Evolutionary conservation across 139 green algal species (phyloP), one percentile per base, ranked within the genome.

Genomic region (Pseudopediastrum boryanum): DNA sequence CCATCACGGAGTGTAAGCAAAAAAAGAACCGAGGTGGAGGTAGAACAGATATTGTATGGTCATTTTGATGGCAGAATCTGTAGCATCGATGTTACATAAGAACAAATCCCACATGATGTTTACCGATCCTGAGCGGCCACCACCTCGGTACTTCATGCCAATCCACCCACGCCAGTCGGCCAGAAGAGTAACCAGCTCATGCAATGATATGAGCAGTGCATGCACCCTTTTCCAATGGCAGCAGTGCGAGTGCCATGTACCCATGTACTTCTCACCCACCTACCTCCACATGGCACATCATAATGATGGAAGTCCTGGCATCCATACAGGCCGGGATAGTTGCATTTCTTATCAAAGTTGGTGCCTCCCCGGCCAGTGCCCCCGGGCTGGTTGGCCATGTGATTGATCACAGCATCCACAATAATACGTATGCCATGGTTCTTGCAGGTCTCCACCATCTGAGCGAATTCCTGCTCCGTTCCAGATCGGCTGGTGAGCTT

Each of bases 351-450:
- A 1, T 52, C 13, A 8, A 54, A 21, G 16, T 27, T 6, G 4
- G 64, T 71, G 10, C 64, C 64, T 56, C 29, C 29, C 12, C 64
- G 64, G 4, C 64, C 64, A n/a, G 21, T 27, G 1, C 64, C 64
- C 19, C 33, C 29, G 23, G 12, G 21, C 12, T 29, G 64, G 64
- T 71, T 51, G 13, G 64, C 64, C 64, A 71, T 71, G 64, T 71
- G 64, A 23, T 71, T 71, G 64, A 71, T 71, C 8, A 71, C 64
- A 46, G 36, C 64, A n/a, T 71, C 64, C 7, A 71, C 64, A 25
- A 71, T 52, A 8, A 71, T 51, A 6, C 52, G 10, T 13, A 71
- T 41, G 41, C 64, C 64, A 38, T n/a, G 8, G 10, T 8, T 43
- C 2, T 51, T 51, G 23, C 64, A 71, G 33, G 64, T 51, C 35